Base-by-base conservation (phyloP, 2,329 filamentous ascomycete genomes). In the Fusarium zealandicum region DNA sequence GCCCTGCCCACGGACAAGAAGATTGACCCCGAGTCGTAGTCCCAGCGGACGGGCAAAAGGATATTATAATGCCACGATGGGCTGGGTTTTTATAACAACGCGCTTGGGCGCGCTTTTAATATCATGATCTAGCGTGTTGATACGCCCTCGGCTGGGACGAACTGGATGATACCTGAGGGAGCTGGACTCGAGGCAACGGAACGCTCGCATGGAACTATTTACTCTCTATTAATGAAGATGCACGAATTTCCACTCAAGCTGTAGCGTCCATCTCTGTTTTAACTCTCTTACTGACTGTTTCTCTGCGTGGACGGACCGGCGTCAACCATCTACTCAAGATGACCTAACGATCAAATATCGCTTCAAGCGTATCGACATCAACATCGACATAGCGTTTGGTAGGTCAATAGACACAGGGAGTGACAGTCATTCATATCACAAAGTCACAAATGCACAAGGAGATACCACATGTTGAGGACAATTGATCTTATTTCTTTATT, bases 11-110 rank as follows among this genome's bases (percentile, higher is more conserved):
- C 31, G 5, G 36, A 43, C 6, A 64, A 62, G 31, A 68, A 64
- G 53, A 39, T 37, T 2, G 61, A 61, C 10, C 36, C 51, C 6
- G 64, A 67, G 18, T 54, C 62, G 14, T 67, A 41, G 54, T 39
- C 9, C 5, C 4, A 31, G 22, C 7, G 8, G 22, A 9, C 9
- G 7, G 9, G 22, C 7, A 25, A 25, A 25, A 25, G 8, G 7
- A 9, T 25, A 25, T 6, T 25, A 8, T 9, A 25, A 25, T 9
- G 22, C 9, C 22, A 25, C 9, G 22, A 25, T 20, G 22, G 7
- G 22, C 8, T 25, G 22, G 22, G 22, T 25, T 20, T 20, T 20
- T 20, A 20, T 20, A 20, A 20, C 20, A 6, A 20, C 20, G 6
- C 6, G 6, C 4, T 20, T 20, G 6, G 20, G 6, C 20, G 20